These are phyloP conservation scores for Macadamia integrifolia DNA, from an alignment of 164 flowering plant species.

Conservation along the genomic window DNA sequence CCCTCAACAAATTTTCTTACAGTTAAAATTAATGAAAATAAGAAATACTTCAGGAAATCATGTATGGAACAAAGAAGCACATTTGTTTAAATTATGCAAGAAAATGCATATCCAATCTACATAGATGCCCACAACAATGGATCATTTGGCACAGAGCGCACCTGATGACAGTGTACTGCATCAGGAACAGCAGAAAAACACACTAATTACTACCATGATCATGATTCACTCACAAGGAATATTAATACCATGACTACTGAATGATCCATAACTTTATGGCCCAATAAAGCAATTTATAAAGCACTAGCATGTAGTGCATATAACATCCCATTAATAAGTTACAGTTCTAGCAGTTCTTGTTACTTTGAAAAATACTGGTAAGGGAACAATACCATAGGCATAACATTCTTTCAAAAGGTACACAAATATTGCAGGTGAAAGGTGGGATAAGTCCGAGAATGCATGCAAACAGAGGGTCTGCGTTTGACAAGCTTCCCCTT, in stretches of 20 bases:
- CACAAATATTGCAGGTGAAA: slow-evolving; percentile 68
- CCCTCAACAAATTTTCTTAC: too few species aligned
- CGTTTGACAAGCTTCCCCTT: slow-evolving; percentile 14
- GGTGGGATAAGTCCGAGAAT: slow-evolving; percentile 53
- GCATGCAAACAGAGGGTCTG: slow-evolving; percentile 49
- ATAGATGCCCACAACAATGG: neutral
- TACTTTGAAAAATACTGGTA: neutral
- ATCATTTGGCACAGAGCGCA: neutral
- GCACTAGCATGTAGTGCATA: too few species aligned
- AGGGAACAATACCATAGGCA: slow-evolving; percentile 41
- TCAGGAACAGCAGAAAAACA: neutral
- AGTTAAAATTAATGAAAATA: too few species aligned
- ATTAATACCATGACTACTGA: too few species aligned
- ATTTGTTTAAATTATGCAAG: neutral
- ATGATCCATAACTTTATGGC: too few species aligned
- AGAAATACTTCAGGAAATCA: neutral
- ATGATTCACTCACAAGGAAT: too few species aligned
- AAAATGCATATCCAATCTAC: neutral
- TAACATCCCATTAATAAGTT: too few species aligned
- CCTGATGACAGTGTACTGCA: neutral
- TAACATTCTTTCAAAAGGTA: slow-evolving; percentile 82
- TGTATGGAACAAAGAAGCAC: neutral
- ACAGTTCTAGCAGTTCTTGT: too few species aligned
- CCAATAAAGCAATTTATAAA: too few species aligned
- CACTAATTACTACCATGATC: neutral